Evolutionary conservation across 306 rosid species (phyloP), one percentile per base, ranked within the genome.

Genomic region (Crataegus laevigata): DNA sequence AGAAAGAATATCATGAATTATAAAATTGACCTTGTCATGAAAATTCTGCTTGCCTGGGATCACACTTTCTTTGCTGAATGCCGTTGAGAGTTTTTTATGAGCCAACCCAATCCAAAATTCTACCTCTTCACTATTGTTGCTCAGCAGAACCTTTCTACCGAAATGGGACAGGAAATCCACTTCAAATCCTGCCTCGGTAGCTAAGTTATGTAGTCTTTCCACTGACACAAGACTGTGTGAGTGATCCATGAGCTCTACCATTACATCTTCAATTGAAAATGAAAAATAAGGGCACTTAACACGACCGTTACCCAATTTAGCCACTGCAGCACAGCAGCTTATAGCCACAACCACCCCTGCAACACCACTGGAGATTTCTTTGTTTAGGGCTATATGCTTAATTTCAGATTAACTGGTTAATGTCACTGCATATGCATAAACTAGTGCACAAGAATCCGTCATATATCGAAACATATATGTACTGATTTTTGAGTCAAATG

Each of bases 91-190:
- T 82, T 86, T 88, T 78, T 75, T 78, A 75, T 88, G 82, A 51
- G 91, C 93, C 88, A 90, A 83, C 38, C 91, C 91, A 57, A 88
- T 85, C 93, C 93, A 88, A 85, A 88, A 86, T 70, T 86, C 93
- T 17, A 86, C 80, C 67, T 90, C 89, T 83, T 90, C 93, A 55
- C 78, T 84, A 82, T 73, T 86, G 78, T 78, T 90, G 58, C 71
- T 82, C 57, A 87, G 84, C 78, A 88, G 76, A 76, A 88, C 71
- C 78, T 85, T 85, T 74, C 69, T 80, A 68, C 93, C 96, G 69
- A 88, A 88, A 86, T 90, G 89, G 69, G 72, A 65, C 80, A 90
- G 83, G 63, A 88, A 85, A 59, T 85, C 83, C 72, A 11, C 13
- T 75, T 90, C 88, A 65, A 90, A 90, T 34, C 96, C 96, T 9